Conservation (phyloP, 495 filamentous ascomycete genomes). For the Penicillium steckii region DNA sequence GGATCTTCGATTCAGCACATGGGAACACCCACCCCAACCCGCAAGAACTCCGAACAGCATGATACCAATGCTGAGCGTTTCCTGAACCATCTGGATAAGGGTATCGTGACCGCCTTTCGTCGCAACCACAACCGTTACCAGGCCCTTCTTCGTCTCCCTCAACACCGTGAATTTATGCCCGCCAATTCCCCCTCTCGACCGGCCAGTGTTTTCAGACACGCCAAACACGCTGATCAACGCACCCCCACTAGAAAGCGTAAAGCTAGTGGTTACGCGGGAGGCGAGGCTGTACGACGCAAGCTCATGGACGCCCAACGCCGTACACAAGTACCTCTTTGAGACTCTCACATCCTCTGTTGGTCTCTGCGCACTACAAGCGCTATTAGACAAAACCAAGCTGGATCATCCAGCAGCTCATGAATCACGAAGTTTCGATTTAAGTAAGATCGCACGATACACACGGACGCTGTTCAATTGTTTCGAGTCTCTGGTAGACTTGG, state of each 20-base stretch:
- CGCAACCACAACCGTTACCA: constrained; percentile 74
- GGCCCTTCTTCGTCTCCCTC: constrained; percentile 61
- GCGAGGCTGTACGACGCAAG: constrained; percentile 48
- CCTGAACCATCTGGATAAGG: constrained; percentile 67
- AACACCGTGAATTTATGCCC: constrained; percentile 50
- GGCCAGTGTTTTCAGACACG: constrained; percentile 48
- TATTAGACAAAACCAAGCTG: not conserved
- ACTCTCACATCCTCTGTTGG: not conserved
- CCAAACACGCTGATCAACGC: constrained; percentile 42
- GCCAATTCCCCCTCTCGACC: constrained; percentile 45
- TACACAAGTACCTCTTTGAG: constrained; percentile 40
- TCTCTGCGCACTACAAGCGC: not conserved
- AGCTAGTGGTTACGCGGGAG: constrained; percentile 35
- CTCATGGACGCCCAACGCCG: constrained; percentile 46
- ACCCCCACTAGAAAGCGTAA: constrained; percentile 46
- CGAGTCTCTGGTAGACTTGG: constrained; percentile 28
- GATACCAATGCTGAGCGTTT: constrained; percentile 55
- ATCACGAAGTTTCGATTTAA: constrained; percentile 24
- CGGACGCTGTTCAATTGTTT: constrained; percentile 21
- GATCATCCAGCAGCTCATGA: not conserved
- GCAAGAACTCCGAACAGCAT: constrained; percentile 42
- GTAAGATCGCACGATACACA: constrained; percentile 29
- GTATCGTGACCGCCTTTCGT: constrained; percentile 75
- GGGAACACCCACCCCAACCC: constrained; percentile 49
- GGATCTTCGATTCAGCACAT: constrained; percentile 33